Percentiles rank a stretch among this genome's conserved stretches.
Conservation (phyloP, 2,329 filamentous ascomycete species). For the Tolypocladium inflatum region DNA sequence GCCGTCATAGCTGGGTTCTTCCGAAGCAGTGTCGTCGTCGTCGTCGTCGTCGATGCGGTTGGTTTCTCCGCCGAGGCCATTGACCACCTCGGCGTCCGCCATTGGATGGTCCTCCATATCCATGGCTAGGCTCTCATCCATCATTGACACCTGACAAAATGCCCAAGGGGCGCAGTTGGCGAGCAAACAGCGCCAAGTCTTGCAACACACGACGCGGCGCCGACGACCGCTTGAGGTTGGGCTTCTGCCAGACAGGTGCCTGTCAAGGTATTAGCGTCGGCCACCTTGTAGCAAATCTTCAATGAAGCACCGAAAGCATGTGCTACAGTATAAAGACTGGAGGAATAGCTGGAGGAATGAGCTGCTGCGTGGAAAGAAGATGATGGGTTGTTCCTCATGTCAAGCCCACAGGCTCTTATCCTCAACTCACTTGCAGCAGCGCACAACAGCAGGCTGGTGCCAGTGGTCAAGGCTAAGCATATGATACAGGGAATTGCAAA, state of each 20-base stretch:
- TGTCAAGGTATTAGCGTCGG: neutral
- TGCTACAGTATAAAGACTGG: neutral
- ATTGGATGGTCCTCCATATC: conserved; percentile 35
- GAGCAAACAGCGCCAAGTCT: neutral
- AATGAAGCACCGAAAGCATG: neutral
- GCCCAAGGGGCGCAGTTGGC: neutral
- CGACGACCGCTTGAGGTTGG: neutral
- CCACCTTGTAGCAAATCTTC: neutral
- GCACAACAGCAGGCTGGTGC: neutral
- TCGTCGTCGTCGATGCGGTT: conserved; percentile 6
- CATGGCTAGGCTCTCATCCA: conserved; percentile 20
- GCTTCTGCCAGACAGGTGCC: neutral
- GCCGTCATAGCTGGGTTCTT: conserved; percentile 23
- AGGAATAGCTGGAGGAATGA: neutral
- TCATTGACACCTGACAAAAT: neutral
- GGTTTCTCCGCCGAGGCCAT: conserved; percentile 11
- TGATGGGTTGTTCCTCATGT: neutral
- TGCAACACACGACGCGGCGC: neutral
- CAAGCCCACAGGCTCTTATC: neutral
- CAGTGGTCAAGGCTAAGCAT: neutral
- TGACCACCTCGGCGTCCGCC: conserved; percentile 26
- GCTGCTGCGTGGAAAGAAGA: neutral
- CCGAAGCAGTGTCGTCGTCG: conserved; percentile 21
- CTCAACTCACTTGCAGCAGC: neutral
- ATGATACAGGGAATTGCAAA: neutral